Conservation (phyloP, 1,284 basidiomycete species). For the Trichosporon sp. region DNA sequence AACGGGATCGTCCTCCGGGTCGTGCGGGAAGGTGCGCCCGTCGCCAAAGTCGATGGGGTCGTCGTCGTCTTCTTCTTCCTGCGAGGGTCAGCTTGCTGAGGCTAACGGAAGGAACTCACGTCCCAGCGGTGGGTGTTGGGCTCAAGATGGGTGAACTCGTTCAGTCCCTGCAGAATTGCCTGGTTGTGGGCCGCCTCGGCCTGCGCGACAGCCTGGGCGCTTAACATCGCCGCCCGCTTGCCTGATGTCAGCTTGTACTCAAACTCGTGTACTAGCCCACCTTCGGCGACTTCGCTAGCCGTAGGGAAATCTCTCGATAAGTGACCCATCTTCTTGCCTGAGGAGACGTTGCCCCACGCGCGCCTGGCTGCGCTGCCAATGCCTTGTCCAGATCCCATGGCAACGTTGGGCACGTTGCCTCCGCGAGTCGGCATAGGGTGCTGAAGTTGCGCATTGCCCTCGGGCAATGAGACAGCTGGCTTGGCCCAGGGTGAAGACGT, state of each 20-base stretch:
- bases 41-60: conserved; percentile 92
- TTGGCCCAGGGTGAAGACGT: conserved; percentile 54
- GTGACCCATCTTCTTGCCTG: conserved; percentile 23
- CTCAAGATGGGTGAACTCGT: conserved; percentile 88
- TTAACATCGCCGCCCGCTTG: conserved; percentile 43
- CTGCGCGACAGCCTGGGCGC: conserved; percentile 52
- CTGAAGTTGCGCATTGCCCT: conserved; percentile 32
- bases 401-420: conserved; percentile 33
- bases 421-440: conserved; percentile 41
- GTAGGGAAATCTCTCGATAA: conserved; percentile 70
- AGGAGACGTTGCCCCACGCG: conserved; percentile 32
- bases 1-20: conserved; percentile 42
- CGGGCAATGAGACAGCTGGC: conserved; percentile 35
- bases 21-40: conserved; percentile 68
- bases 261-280: conserved; percentile 55
- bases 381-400: conserved; percentile 43
- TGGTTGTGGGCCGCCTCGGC: conserved; percentile 63
- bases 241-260: conserved; percentile 30
- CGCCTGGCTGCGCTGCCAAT: conserved; percentile 34
- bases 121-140: conserved; percentile 95
- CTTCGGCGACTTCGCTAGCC: conserved; percentile 84
- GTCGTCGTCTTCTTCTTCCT: conserved; percentile 87
- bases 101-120: conserved; percentile 61
- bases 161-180: conserved; percentile 62
- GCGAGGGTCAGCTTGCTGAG: conserved; percentile 55